Conservation (phyloP, 2,329 filamentous ascomycete species). For the Verticillium klebahnii region DNA sequence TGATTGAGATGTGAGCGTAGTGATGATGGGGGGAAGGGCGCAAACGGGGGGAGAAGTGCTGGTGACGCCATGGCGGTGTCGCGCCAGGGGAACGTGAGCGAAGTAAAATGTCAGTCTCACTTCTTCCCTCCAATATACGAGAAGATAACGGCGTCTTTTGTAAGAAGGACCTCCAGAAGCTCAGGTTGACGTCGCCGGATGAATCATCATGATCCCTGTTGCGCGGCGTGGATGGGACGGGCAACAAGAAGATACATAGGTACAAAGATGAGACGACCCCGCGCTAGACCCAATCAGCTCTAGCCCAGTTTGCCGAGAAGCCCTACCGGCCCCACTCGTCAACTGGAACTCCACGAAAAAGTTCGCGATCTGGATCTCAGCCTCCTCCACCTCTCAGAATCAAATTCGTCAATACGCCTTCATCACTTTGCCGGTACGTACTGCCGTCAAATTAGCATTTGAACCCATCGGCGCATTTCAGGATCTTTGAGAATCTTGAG, state of each 20-base stretch:
- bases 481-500: background rate
- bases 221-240: background rate
- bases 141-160: background rate
- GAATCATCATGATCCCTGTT: slow-evolving; percentile 26
- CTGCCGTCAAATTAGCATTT: background rate
- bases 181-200: slow-evolving; percentile 26
- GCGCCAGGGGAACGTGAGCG: background rate
- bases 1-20: slow-evolving; percentile 63
- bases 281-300: background rate
- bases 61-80: slow-evolving; percentile 30
- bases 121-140: background rate
- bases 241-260: background rate
- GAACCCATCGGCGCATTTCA: background rate
- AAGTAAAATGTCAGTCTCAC: background rate
- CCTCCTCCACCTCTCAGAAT: background rate
- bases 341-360: slow-evolving; percentile 12
- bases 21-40: slow-evolving; percentile 66
- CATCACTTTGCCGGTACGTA: slow-evolving; percentile 69
- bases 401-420: slow-evolving; percentile 34
- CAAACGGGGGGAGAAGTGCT: slow-evolving; percentile 60
- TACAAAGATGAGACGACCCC: background rate
- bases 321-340: slow-evolving; percentile 8
- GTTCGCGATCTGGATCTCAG: slow-evolving; percentile 10
- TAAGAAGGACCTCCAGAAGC: background rate
- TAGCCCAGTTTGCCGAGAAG: slow-evolving; percentile 3